phyloP scores from a whole-genome alignment of 192 early-diverging fungal species.

The Coemansia sp. region DNA sequence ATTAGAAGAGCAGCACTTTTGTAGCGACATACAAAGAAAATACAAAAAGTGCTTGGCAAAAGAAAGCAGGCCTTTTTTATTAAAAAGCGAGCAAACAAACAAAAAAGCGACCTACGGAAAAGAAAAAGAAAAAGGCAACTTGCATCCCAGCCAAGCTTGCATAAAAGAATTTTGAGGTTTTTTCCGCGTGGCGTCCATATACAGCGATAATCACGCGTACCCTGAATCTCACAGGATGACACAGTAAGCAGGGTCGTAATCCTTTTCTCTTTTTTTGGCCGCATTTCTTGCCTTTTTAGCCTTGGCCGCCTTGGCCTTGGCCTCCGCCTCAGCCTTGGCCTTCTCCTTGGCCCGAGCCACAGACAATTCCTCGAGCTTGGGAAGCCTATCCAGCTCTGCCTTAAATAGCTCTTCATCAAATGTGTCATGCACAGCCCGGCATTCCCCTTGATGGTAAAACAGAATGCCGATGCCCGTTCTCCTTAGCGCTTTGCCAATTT shows the following conservation, averaged over 20 bases:
- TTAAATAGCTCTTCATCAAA: not conserved
- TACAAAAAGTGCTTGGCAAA: not conserved
- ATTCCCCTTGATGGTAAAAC: not conserved
- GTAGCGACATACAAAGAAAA: not conserved
- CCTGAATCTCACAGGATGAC: not conserved
- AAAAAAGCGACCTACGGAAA: too few relatives aligned
- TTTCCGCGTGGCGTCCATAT: not conserved
- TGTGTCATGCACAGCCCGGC: not conserved
- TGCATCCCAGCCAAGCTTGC: too few relatives aligned
- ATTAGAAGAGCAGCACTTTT: too few relatives aligned
- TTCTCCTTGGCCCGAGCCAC: not conserved
- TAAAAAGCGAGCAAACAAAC: not conserved
- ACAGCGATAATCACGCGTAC: not conserved
- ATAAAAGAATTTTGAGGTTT: too few relatives aligned
- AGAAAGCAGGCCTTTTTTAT: not conserved
- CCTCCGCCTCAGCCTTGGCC: not conserved
- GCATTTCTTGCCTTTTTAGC: not conserved
- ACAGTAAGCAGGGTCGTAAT: not conserved
- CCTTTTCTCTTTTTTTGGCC: not conserved
- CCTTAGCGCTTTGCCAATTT: not conserved
- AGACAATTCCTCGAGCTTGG: not conserved
- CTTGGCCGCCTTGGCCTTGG: not conserved
- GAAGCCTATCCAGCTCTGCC: not conserved
- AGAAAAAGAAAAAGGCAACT: too few relatives aligned
- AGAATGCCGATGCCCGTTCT: not conserved